Base-by-base conservation (phyloP, 176 grass and related monocot genomes). In the Zea luxurians region DNA sequence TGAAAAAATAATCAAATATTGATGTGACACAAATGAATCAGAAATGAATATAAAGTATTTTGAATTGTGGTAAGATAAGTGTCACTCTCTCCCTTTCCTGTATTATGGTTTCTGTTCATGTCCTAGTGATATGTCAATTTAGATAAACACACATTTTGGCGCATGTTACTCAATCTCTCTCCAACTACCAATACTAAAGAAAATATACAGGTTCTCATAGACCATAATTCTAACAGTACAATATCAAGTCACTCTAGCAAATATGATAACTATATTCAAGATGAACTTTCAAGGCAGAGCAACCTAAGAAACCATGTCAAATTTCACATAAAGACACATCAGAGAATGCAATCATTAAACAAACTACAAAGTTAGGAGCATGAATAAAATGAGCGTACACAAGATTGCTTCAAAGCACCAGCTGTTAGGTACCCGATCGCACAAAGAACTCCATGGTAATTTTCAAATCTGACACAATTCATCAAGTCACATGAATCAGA, bases 361-460 rank as follows among this genome's bases (percentile, higher is more conserved):
- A 60, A 27, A n/a, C 54, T 60, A 55, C 6, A 83, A 75, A 86
- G 74, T 37, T 48, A 76, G 53, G 37, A 57, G 36, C 50, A 70
- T 38, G 57, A 59, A 83, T 37, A 70, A 43, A 10, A 71, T 79
- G 47, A 84, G 37, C 94, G 55, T 84, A 93, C 94, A 82, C 74
- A 88, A 74, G 84, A 82, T 73, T 89, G 82, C 82, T 97, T 93
- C 84, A 91, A 82, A 83, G 87, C 88, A 59, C 92, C 89, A 64
- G 94, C 91, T 7, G 89, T 83, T 68, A 85, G 64, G 88, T 90
- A 93, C 77, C 94, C 94, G 5, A 91, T 87, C 16, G 91, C 82
- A 84, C 89, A 97, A 78, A 97, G 81, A 5, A 82, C 64, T 78
- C 94, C 94, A 77, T 97, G 94, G 75, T 82, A 90, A 77, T 76